phyloP scores from a whole-genome alignment of 1,284 basidiomycete species.

The Mycena sp. region DNA sequence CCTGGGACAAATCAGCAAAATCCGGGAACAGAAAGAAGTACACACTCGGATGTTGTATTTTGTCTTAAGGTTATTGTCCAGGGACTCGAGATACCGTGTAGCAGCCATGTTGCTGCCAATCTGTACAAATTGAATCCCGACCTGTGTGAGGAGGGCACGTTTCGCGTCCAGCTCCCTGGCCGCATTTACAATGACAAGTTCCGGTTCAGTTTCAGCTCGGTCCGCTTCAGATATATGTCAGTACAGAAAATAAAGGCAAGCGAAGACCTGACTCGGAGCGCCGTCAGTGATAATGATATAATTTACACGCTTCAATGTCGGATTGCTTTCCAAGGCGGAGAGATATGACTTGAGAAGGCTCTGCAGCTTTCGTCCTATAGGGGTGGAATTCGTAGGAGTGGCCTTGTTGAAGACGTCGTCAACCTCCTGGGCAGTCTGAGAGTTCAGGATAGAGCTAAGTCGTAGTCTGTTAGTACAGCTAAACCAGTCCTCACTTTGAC shows the following conservation, averaged over 20 bases:
- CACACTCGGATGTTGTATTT: slow-evolving; percentile 33
- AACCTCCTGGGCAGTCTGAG: slow-evolving; percentile 30
- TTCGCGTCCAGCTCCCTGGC: slow-evolving; percentile 30
- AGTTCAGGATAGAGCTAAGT: too few relatives aligned
- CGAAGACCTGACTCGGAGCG: slow-evolving; percentile 44
- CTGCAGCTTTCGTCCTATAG: slow-evolving; percentile 53
- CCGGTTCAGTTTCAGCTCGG: slow-evolving; percentile 12
- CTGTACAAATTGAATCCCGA: slow-evolving; percentile 61
- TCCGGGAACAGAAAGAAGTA: not conserved
- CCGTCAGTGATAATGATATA: slow-evolving; percentile 64
- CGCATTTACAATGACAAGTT: slow-evolving; percentile 25
- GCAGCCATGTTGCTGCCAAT: slow-evolving; percentile 52
- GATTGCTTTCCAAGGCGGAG: slow-evolving; percentile 34
- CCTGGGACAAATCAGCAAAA: slow-evolving; percentile 18
- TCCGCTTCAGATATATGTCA: slow-evolving; percentile 29
- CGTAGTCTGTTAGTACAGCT: too few relatives aligned
- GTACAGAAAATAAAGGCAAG: not conserved
- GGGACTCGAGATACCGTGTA: slow-evolving; percentile 45
- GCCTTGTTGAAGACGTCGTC: slow-evolving; percentile 48
- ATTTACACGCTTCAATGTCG: slow-evolving; percentile 47
- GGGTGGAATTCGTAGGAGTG: slow-evolving; percentile 50
- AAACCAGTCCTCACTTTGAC: slow-evolving; percentile 42
- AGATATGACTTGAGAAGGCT: slow-evolving; percentile 50
- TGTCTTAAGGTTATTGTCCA: slow-evolving; percentile 52
- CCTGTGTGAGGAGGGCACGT: slow-evolving; percentile 29